Conservation (phyloP, 176 grass and related monocot species). For the Aechmea fasciata region DNA sequence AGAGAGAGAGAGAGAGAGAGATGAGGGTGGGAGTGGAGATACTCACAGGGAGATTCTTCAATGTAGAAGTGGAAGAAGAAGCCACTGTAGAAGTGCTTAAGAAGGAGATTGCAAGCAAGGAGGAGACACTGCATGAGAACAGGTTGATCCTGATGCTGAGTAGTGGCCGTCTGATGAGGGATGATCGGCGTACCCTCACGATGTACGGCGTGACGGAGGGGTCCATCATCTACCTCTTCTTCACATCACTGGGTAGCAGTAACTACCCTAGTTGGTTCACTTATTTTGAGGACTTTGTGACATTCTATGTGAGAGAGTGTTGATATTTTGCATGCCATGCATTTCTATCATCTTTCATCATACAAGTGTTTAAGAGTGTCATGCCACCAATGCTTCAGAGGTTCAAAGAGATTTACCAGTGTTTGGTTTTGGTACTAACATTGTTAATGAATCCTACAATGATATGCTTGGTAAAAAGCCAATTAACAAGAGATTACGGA, state of each 20-base stretch:
- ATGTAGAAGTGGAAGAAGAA: slow-evolving; percentile 10
- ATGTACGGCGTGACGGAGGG: slow-evolving; percentile 4
- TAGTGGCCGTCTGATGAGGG: slow-evolving; percentile 10
- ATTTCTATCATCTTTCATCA: too few relatives aligned
- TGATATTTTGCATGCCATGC: background rate
- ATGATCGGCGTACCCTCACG: slow-evolving; percentile 4
- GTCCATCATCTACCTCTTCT: slow-evolving; percentile 20
- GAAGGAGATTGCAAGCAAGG: slow-evolving; percentile 11
- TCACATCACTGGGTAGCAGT: background rate
- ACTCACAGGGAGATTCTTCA: slow-evolving; percentile 17
- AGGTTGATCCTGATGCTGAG: slow-evolving; percentile 17
- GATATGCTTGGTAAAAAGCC: too few relatives aligned
- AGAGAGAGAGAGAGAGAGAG: background rate
- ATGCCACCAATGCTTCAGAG: too few relatives aligned
- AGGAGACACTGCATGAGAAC: slow-evolving; percentile 9
- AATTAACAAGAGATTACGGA: too few relatives aligned
- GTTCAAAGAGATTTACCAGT: too few relatives aligned
- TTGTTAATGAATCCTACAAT: too few relatives aligned
- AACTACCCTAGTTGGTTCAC: slow-evolving; percentile 17
- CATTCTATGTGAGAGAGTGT: slow-evolving; percentile 8
- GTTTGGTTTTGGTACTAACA: too few relatives aligned
- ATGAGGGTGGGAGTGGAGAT: slow-evolving; percentile 20
- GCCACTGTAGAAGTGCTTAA: slow-evolving; percentile 10
- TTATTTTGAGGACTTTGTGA: slow-evolving; percentile 14
- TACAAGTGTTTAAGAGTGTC: too few relatives aligned